Base-by-base conservation (phyloP, 352 stramenopile species). In the Aphanomyces euteiches region DNA sequence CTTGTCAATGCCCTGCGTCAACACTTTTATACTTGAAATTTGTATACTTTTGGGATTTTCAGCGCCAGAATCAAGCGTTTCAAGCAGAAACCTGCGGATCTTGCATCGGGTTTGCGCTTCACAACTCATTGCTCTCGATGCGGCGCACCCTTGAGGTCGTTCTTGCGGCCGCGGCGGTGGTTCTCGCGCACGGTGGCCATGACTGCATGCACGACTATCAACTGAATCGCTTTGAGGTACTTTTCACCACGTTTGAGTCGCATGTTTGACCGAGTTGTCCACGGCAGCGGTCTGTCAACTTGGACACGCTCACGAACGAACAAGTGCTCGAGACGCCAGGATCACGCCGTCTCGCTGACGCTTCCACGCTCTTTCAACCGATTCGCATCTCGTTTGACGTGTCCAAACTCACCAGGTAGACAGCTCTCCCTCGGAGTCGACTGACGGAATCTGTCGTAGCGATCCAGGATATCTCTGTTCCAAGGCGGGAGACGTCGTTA, bases 341-440 rank as follows among this genome's bases (percentile, higher is more conserved):
- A 2, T 69, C 71, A 13, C 79, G 83, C 3, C 80, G 74, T 13
- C 74, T 90, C 2, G 47, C 60, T 13, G 48, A 74, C 4, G 65
- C 72, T 4, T 48, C 73, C 3, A 61, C 4, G 5, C 56, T 79
- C 0, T 91, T 88, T 47, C 80, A 90, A 38, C 85, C 81, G 0
- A 83, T 93, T n/a, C 82, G 85, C 43, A 90, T 91, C 50, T 81
- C 75, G 15, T 93, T 93, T 36, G 85, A 93, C 36, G 61, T 90
- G 0, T 93, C 85, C 6, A 90, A 90, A 50, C 80, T 93, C 21
- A 79, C 68, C 28, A 83, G 74, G 81, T 87, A 79, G 21, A 28
- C 28, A 28, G 28, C 28, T 28, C 28, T 28, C 28, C 28, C 28
- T 28, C 28, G 28, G 28, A 28, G 28, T 28, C 28, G 28, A 28